These are phyloP conservation scores for Debaryomyces psychrophilus DNA, from an alignment of 1,139 yeast genomes.

Conservation along the genomic window DNA sequence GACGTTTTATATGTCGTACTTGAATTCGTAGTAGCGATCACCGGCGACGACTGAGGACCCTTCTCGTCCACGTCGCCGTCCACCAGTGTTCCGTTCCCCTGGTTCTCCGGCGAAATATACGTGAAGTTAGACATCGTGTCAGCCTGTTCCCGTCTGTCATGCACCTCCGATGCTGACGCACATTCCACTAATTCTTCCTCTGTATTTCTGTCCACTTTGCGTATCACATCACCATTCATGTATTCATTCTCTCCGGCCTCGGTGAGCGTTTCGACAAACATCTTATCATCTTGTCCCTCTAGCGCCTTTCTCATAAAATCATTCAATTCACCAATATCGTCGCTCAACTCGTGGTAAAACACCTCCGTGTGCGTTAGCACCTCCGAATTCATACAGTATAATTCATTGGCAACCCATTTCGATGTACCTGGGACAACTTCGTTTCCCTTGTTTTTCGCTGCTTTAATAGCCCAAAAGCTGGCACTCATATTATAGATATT, in stretches of 20 bases:
- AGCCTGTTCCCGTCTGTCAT: background rate
- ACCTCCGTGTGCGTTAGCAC: conserved; percentile 29
- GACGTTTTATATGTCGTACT: background rate
- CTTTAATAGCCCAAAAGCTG: conserved; percentile 40
- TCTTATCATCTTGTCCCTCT: conserved; percentile 14
- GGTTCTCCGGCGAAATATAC: conserved; percentile 7
- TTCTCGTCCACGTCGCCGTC: background rate
- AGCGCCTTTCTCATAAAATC: conserved; percentile 26
- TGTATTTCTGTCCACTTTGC: background rate
- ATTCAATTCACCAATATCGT: conserved; percentile 26
- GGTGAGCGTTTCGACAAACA: background rate
- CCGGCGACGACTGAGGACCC: conserved; percentile 10
- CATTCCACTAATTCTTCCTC: background rate
- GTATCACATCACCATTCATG: background rate
- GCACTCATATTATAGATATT: conserved; percentile 23
- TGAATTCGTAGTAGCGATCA: background rate
- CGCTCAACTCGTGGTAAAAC: conserved; percentile 23
- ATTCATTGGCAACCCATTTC: conserved; percentile 40
- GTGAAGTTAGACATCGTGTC: conserved; percentile 8
- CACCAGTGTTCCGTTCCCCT: background rate
- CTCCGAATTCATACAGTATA: conserved; percentile 31
- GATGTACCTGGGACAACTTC: conserved; percentile 44
- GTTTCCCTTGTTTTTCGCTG: conserved; percentile 29
- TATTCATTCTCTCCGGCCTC: conserved; percentile 1
- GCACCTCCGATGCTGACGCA: background rate